These are phyloP conservation scores for Populus davidiana DNA, from an alignment of 345 rosid genomes.

Conservation along the genomic window DNA sequence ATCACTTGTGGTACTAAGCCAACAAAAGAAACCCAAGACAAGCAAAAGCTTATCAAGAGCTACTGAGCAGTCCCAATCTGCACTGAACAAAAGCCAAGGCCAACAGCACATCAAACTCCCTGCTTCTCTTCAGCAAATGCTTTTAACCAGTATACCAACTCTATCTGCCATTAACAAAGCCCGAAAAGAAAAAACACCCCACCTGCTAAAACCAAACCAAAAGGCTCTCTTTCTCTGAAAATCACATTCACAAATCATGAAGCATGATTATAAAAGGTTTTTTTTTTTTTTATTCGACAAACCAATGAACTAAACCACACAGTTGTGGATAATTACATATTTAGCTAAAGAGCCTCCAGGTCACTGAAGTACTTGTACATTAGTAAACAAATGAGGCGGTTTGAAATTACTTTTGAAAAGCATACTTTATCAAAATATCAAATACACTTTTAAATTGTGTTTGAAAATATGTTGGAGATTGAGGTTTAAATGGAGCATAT, in stretches of 20 bases:
- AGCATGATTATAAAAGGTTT: slow-evolving; percentile 20
- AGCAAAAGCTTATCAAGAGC: slow-evolving; percentile 1
- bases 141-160: slow-evolving; percentile 19
- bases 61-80: slow-evolving; percentile 27
- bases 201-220: slow-evolving; percentile 22
- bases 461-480: too few relatives aligned
- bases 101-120: slow-evolving; percentile 15
- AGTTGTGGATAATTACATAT: slow-evolving; percentile 18
- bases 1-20: neutral
- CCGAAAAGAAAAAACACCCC: slow-evolving; percentile 1
- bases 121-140: slow-evolving; percentile 22
- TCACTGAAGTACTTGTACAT: neutral
- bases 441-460: too few relatives aligned
- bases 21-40: neutral
- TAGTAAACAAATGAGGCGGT: neutral
- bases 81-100: slow-evolving; percentile 21
- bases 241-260: slow-evolving; percentile 36
- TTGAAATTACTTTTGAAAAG: too few relatives aligned
- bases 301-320: slow-evolving; percentile 21
- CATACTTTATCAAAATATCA: too few relatives aligned
- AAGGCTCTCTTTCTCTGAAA: slow-evolving; percentile 28
- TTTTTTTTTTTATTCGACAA: slow-evolving; percentile 9
- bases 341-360: neutral
- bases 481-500: too few relatives aligned
- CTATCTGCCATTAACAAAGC: slow-evolving; percentile 22